These are phyloP conservation scores for Monosporozyma siamensis DNA, from an alignment of 805 yeast species.

Conservation along the genomic window DNA sequence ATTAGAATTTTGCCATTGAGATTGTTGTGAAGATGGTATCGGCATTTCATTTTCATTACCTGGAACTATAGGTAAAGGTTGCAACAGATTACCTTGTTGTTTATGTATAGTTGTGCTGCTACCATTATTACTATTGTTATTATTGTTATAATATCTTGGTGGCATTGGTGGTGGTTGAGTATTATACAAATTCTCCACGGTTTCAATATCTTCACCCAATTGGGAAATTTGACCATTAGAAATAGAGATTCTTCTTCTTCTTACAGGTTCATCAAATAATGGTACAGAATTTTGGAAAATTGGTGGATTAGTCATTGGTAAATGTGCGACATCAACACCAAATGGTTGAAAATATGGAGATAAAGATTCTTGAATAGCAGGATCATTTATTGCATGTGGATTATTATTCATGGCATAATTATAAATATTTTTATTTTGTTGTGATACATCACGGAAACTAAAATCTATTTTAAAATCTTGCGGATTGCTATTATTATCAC, in stretches of 20 bases:
- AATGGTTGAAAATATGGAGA: constrained; percentile 37
- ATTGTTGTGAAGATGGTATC: neutral
- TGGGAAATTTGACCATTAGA: constrained; percentile 83
- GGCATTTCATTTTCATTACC: neutral
- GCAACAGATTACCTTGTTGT: neutral
- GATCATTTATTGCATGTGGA: constrained; percentile 25
- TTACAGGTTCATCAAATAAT: constrained; percentile 22
- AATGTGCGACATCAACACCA: constrained; percentile 36
- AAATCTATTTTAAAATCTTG: constrained; percentile 2
- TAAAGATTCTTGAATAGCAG: constrained; percentile 30
- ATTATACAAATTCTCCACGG: constrained; percentile 32
- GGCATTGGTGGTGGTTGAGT: constrained; percentile 25
- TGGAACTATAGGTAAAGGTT: neutral
- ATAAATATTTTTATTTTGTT: constrained; percentile 10
- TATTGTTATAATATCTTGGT: constrained; percentile 1
- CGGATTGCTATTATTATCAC: neutral
- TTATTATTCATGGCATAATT: constrained; percentile 15
- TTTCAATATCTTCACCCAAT: constrained; percentile 37
- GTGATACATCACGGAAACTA: constrained; percentile 2
- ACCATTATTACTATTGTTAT: neutral
- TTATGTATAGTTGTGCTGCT: neutral
- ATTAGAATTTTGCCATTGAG: neutral
- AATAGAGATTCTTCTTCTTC: constrained; percentile 58
- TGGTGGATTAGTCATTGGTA: constrained; percentile 39
- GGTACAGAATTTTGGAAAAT: constrained; percentile 37